Evolutionary conservation across 176 grass and related monocot species (phyloP).

Genomic region (maize (Zea mays)): Zm-B73-REFERENCE-NAM-5.0 NC_050102.1:27800001-27800500

Average conservation of each 20-base stretch:
- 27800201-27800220: slow-evolving; percentile 59
- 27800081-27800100: too few species aligned
- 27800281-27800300: background rate
- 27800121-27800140: too few species aligned
- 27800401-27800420: background rate
- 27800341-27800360: background rate
- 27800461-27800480: slow-evolving; percentile 86
- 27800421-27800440: slow-evolving; percentile 1
- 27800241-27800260: slow-evolving; percentile 87
- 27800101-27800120: too few species aligned
- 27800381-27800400: slow-evolving; percentile 18
- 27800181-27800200: slow-evolving; percentile 1
- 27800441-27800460: slow-evolving; percentile 92
- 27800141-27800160: too few species aligned
- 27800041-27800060: too few species aligned
- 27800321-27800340: too few species aligned
- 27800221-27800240: slow-evolving; percentile 84
- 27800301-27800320: background rate
- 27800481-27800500: slow-evolving; percentile 88
- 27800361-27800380: slow-evolving; percentile 18
- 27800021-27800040: too few species aligned
- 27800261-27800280: slow-evolving; percentile 19
- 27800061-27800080: too few species aligned
- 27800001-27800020: background rate
- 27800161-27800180: background rate